phyloP scores from a whole-genome alignment of 495 filamentous ascomycete genomes.

The Friedmanniomyces simplex region DNA sequence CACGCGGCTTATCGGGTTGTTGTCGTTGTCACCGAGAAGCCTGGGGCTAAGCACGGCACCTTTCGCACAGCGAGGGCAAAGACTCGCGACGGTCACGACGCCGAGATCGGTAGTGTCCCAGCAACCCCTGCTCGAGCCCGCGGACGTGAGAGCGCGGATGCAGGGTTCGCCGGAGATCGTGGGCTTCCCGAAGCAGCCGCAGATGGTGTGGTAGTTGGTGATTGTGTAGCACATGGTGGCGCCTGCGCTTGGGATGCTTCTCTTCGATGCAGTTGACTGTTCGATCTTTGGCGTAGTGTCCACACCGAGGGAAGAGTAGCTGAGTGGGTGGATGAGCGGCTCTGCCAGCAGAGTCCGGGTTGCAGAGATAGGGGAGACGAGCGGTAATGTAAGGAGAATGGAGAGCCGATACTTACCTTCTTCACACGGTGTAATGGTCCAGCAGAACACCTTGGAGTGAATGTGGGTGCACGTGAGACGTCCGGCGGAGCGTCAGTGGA shows the following conservation, averaged over 20 bases:
- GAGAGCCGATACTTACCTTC: not conserved
- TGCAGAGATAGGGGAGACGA: not conserved
- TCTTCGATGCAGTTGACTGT: too few species aligned
- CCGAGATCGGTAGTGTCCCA: conserved; percentile 8
- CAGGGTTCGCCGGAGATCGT: conserved; percentile 1
- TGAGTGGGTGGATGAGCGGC: not conserved
- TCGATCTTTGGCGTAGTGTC: too few species aligned
- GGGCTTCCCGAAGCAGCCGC: conserved; percentile 2
- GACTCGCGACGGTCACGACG: not conserved
- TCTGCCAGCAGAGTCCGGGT: not conserved
- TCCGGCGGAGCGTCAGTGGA: not conserved
- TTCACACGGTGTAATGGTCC: not conserved
- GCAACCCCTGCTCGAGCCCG: conserved; percentile 1
- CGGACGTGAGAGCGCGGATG: conserved; percentile 9
- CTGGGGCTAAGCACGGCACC: not conserved
- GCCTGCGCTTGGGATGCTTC: not conserved
- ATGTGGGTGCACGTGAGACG: not conserved
- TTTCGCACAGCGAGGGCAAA: not conserved
- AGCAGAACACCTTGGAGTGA: not conserved
- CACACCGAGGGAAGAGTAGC: not conserved
- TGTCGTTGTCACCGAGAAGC: not conserved
- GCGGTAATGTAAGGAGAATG: not conserved
- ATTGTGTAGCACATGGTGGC: conserved; percentile 8
- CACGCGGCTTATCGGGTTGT: not conserved
- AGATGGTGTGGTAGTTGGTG: conserved; percentile 7